These are phyloP conservation scores for Kregervanrija fluxuum DNA, from an alignment of 805 yeast genomes.

Conservation along the genomic window DNA sequence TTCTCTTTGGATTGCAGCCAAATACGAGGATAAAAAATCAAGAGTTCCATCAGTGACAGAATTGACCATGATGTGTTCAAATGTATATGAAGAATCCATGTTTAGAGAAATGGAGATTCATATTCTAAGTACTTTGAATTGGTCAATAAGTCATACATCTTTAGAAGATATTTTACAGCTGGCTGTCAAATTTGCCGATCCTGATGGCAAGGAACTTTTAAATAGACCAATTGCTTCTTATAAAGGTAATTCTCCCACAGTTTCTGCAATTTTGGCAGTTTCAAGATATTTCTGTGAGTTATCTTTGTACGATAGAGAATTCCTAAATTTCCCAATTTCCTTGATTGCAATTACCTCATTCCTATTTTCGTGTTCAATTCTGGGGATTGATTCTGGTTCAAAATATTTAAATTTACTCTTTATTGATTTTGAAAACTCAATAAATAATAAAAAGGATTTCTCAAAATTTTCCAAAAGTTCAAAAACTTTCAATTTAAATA, in stretches of 20 bases:
- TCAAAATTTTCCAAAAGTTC: conserved; percentile 2
- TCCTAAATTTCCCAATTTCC: conserved; percentile 36
- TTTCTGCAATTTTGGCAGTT: conserved; percentile 48
- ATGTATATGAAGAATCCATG: conserved; percentile 44
- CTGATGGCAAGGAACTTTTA: conserved; percentile 25
- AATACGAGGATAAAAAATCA: conserved; percentile 56
- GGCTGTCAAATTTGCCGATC: conserved; percentile 29
- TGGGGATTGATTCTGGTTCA: conserved; percentile 39
- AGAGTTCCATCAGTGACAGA: conserved; percentile 52
- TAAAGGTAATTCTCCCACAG: conserved; percentile 28
- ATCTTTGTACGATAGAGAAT: conserved; percentile 41
- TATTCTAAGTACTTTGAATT: conserved; percentile 32
- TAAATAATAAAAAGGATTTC: conserved; percentile 6
- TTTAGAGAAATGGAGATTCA: conserved; percentile 42
- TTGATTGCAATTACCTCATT: conserved; percentile 45
- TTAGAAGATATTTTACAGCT: conserved; percentile 45
- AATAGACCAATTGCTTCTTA: conserved; percentile 22
- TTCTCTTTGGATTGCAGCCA: conserved; percentile 88
- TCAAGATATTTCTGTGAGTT: conserved; percentile 49
- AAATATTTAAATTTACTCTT: conserved; percentile 24
- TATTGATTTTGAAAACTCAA: conserved; percentile 8
- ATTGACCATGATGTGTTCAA: conserved; percentile 48
- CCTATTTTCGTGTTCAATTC: conserved; percentile 46
- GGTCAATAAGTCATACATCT: conserved; percentile 38
- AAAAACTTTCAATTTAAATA: background rate